These are phyloP conservation scores for Ascocoryne sarcoides DNA, from an alignment of 2,329 filamentous ascomycete species.

Conservation along the genomic window DNA sequence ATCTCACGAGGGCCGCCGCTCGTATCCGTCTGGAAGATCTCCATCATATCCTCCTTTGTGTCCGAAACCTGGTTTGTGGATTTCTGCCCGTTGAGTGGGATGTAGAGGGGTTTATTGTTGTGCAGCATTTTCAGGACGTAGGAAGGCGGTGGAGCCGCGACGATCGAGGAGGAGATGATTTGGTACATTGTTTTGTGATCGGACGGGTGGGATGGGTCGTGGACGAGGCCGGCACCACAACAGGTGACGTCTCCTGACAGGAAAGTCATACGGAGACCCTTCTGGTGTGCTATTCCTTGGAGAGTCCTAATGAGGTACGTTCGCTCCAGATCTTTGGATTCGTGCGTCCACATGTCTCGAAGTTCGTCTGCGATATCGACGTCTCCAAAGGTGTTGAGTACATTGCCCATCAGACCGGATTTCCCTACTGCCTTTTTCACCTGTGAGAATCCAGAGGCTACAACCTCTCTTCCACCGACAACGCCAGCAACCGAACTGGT, in stretches of 20 bases:
- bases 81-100: slow-evolving; percentile 80
- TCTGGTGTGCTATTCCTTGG: slow-evolving; percentile 90
- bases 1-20: slow-evolving; percentile 74
- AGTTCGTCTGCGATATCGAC: slow-evolving; percentile 91
- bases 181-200: slow-evolving; percentile 99
- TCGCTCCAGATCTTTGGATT: slow-evolving; percentile 91
- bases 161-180: slow-evolving; percentile 85
- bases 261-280: slow-evolving; percentile 94
- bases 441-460: slow-evolving; percentile 84
- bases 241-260: slow-evolving; percentile 88
- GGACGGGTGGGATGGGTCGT: slow-evolving; percentile 82
- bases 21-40: slow-evolving; percentile 94
- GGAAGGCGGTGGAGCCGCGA: slow-evolving; percentile 74
- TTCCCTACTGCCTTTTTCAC: slow-evolving; percentile 98
- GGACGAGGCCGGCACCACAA: slow-evolving; percentile 84
- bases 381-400: slow-evolving; percentile 92
- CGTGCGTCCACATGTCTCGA: slow-evolving; percentile 96
- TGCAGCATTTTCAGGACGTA: slow-evolving; percentile 95
- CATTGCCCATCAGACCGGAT: slow-evolving; percentile 87
- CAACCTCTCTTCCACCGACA: slow-evolving; percentile 87
- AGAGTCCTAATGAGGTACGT: slow-evolving; percentile 95
- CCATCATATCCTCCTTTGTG: slow-evolving; percentile 99
- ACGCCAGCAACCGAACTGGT: slow-evolving; percentile 92
- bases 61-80: slow-evolving; percentile 69
- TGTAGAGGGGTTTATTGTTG: slow-evolving; percentile 84